phyloP scores from a whole-genome alignment of 805 yeast species.

The Peterozyma xylosa region DNA sequence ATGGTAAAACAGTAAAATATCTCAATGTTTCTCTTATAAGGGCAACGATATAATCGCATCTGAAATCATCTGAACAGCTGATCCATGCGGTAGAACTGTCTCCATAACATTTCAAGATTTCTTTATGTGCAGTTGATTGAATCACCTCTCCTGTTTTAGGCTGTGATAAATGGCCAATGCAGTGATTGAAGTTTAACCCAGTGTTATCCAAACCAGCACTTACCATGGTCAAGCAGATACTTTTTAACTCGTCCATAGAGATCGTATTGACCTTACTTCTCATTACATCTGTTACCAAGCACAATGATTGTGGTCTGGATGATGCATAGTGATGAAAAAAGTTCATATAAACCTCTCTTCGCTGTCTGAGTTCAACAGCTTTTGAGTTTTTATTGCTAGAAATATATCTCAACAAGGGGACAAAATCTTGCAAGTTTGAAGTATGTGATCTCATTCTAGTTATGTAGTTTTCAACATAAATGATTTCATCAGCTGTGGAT shows the following conservation, averaged over 20 bases:
- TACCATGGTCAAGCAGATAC: constrained; percentile 67
- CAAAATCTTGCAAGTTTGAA: constrained; percentile 46
- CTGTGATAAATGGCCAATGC: constrained; percentile 51
- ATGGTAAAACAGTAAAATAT: constrained; percentile 57
- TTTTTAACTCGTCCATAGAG: constrained; percentile 35
- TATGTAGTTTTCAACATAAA: constrained; percentile 47
- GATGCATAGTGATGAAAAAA: constrained; percentile 20
- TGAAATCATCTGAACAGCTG: constrained; percentile 18
- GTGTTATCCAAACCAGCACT: constrained; percentile 76
- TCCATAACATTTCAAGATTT: constrained; percentile 28
- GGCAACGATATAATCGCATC: constrained; percentile 47
- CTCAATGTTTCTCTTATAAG: constrained; percentile 57
- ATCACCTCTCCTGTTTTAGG: constrained; percentile 26
- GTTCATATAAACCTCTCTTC: constrained; percentile 44
- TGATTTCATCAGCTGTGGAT: constrained; percentile 40
- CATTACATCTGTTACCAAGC: constrained; percentile 20
- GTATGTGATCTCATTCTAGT: constrained; percentile 51
- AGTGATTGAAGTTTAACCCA: constrained; percentile 53
- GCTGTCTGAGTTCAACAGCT: constrained; percentile 25
- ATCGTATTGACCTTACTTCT: constrained; percentile 13
- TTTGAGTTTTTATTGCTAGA: constrained; percentile 15
- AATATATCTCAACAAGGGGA: constrained; percentile 34
- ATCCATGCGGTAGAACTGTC: constrained; percentile 28
- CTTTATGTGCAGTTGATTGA: constrained; percentile 35
- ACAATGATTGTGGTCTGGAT: constrained; percentile 9